Evolutionary conservation across 257 asterid genomes (phyloP).

Genomic region (Petunia secreta): DNA sequence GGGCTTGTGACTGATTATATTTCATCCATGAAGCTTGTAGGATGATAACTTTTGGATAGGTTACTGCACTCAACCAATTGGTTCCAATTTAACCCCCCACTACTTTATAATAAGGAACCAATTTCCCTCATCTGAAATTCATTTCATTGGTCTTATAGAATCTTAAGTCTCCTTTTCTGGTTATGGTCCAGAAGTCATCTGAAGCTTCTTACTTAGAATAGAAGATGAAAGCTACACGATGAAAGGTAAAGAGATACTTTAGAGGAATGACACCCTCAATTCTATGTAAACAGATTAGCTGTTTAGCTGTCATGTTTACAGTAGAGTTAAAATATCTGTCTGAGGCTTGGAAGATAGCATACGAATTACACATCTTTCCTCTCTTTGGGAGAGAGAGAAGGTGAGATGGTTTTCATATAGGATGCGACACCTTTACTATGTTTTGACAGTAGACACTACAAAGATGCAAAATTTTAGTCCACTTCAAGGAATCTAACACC

Average conservation of each 20-base stretch:
- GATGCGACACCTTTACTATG: not conserved
- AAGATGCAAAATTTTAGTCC: slow-evolving; percentile 3
- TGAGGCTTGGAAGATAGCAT: not conserved
- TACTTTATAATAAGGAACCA: not conserved
- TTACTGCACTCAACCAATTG: not conserved
- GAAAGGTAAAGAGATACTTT: no score
- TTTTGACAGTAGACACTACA: not conserved
- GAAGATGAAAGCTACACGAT: no score
- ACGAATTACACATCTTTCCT: not conserved
- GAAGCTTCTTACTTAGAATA: not conserved
- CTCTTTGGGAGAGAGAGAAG: not conserved
- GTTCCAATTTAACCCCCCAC: not conserved
- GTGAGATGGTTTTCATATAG: not conserved
- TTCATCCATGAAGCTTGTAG: slow-evolving; percentile 18
- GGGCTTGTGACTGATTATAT: slow-evolving; percentile 10
- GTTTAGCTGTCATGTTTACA: not conserved
- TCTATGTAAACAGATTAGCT: not conserved
- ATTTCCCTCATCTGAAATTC: not conserved
- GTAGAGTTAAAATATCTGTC: not conserved
- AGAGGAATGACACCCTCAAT: no score
- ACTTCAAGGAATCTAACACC: slow-evolving; percentile 23
- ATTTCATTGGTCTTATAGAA: not conserved
- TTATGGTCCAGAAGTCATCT: slow-evolving; percentile 8
- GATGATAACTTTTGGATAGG: not conserved
- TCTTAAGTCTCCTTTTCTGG: not conserved